phyloP scores from a whole-genome alignment of 2,329 filamentous ascomycete species.

The Fusarium sacchari region DNA sequence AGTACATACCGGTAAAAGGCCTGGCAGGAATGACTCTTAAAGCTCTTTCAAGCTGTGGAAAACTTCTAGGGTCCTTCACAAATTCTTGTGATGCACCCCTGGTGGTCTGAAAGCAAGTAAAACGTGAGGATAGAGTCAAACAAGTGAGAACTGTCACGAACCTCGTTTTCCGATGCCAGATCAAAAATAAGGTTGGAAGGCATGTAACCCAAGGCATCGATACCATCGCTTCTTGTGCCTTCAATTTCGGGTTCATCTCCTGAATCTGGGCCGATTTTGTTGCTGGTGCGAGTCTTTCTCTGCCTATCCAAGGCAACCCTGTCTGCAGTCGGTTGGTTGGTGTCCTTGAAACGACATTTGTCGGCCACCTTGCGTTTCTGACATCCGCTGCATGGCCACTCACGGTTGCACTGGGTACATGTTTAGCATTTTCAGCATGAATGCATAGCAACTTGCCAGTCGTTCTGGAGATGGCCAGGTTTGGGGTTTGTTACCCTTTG shows the following conservation, averaged over 20 bases:
- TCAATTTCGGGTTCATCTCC: constrained; percentile 35
- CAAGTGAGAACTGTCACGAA: constrained; percentile 16
- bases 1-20: constrained; percentile 48
- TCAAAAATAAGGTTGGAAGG: constrained; percentile 47
- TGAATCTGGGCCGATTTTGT: constrained; percentile 27
- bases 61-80: constrained; percentile 36
- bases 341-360: constrained; percentile 48
- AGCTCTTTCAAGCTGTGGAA: constrained; percentile 47
- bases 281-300: constrained; percentile 40
- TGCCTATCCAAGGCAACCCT: constrained; percentile 31
- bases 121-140: background rate
- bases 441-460: background rate
- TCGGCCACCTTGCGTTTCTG: constrained; percentile 53
- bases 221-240: constrained; percentile 42
- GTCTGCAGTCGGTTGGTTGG: constrained; percentile 37
- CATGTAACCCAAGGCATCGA: constrained; percentile 51
- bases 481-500: constrained; percentile 47
- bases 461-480: background rate
- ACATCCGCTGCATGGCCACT: constrained; percentile 54
- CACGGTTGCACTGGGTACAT: constrained; percentile 49
- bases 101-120: constrained; percentile 6
- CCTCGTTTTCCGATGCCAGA: constrained; percentile 41
- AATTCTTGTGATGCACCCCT: constrained; percentile 36
- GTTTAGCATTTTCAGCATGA: constrained; percentile 12
- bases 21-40: constrained; percentile 47